Evolutionary conservation across 371 early-diverging fungal genomes (phyloP), one percentile per base, ranked within the genome.

Genomic region (Mortierella sp.): DNA sequence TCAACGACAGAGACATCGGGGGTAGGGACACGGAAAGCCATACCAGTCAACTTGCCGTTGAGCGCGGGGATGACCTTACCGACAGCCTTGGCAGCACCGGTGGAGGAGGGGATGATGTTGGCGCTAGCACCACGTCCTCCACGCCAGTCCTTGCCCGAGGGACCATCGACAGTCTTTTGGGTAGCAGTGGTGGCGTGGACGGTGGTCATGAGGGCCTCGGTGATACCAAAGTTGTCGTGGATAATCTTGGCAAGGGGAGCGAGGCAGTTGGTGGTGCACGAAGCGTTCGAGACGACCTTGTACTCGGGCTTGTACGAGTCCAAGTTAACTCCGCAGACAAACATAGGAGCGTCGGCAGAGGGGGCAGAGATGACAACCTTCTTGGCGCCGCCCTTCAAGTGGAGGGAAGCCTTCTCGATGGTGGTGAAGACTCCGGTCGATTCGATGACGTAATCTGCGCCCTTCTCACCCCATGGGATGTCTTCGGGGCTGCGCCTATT

Each of bases 241-340:
- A 99, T 93, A 79, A 99, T 96, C 94, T 99, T 99, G 88, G 97
- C 99, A 68, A 99, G 92, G 47, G 99, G 99, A 52, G 99, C 99
- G 70, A 99, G 91, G 92, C 99, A 99, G 96, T 99, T 99, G 83
- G 99, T 99, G 83, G 99, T 99, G 96, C 99, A 99, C 72, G 99
- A 99, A 72, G 99, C 99, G 93, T 99, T 99, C 82, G 98, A 98
- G 80, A 99, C 93, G 85, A 99, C 93, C 72, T 94, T 91, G 90
- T 96, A 93, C 79, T 92, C 92, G 75, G 95, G 90, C 79, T 96
- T 92, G 95, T 99, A 99, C 82, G 94, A 91, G 52, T 96, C 96
- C 75, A 96, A 92, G 68, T 99, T 99, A 92, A 99, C 99, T 90
- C 98, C 97, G 86, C 91, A 91, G 76, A 95, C 95, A 81, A 94